Base-by-base conservation (phyloP, 805 yeast species). In the Barnettozyma pratensis region DNA sequence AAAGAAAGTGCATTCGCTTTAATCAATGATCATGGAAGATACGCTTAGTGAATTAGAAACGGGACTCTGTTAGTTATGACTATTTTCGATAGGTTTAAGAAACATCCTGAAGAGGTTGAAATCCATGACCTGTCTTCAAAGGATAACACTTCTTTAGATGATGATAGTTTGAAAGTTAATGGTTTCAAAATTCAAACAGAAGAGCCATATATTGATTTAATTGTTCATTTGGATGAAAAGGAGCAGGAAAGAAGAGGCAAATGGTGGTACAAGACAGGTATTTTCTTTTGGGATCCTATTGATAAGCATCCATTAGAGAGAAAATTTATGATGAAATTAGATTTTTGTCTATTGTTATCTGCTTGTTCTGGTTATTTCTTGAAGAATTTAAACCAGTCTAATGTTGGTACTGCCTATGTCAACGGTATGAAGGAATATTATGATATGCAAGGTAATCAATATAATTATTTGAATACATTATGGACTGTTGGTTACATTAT, bases 401-500 rank as follows among this genome's bases (percentile, higher is more conserved):
- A 74, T 51, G 59, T 74, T 19, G 63, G 70, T 31, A 72, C 73
- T 4, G 77, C 79, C 1, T 74, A 72, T 55, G 67, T 74, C 38
- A 73, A 71, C 49, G 79, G 78, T 14, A 64, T 75, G 78, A 64
- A 67, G 49, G 76, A 74, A 54, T 62, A 67, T 53, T 71, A 67
- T 45, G 46, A 57, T n/a, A 69, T 74, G 72, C 54, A 58, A 35
- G 67, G 63, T 29, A 71, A 69, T 47, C 75, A 77, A 49, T 71
- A 68, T 51, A 76, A 77, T 52, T 72, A 72, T 50, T 53, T 75
- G 56, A 60, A 64, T 7, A 68, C 79, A 0, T 51, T 68, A 31
- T 76, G 74, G 72, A 71, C 80, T 0, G 71, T 72, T 26, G 81
- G 81, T 9, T 76, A 76, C 49, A 68, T 75, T 37, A 56, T 77